Evolutionary conservation across 1,284 basidiomycete genomes (phyloP).

Genomic region (Apiotrichum sp.): DNA sequence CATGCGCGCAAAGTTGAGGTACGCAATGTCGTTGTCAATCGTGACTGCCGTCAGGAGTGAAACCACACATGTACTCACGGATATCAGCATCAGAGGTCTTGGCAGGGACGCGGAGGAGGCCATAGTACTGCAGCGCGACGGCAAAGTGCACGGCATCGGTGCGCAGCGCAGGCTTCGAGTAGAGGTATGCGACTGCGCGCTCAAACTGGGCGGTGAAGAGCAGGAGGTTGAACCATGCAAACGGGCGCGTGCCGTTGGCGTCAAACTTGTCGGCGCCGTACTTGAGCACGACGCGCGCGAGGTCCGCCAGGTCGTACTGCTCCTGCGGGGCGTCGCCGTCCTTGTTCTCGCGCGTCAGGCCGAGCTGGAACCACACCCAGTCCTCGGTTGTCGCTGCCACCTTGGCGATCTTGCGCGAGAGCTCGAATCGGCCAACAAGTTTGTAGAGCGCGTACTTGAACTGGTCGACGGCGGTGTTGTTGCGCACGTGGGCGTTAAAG

Average conservation of each 20-base stretch:
- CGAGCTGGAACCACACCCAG: constrained; percentile 97
- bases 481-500: constrained; percentile 89
- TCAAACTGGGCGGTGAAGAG: constrained; percentile 94
- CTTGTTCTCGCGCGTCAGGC: constrained; percentile 59
- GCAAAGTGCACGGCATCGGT: constrained; percentile 94
- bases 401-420: constrained; percentile 70
- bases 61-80: constrained; percentile 53
- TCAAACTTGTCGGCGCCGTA: constrained; percentile 93
- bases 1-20: constrained; percentile 73
- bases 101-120: constrained; percentile 75
- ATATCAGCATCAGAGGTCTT: constrained; percentile 75
- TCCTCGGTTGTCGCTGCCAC: constrained; percentile 92
- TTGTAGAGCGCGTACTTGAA: constrained; percentile 96
- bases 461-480: constrained; percentile 72
- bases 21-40: constrained; percentile 51
- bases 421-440: constrained; percentile 86
- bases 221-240: constrained; percentile 81
- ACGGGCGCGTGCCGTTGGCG: constrained; percentile 58
- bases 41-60: constrained; percentile 46
- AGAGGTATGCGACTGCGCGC: constrained; percentile 79
- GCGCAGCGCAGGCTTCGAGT: constrained; percentile 80
- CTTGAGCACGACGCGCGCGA: constrained; percentile 72
- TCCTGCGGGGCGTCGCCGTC: constrained; percentile 59
- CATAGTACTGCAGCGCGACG: constrained; percentile 88
- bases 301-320: constrained; percentile 64